Evolutionary conservation across 176 grass and related monocot species (phyloP).

Genomic region (Oryza glaberrima): DNA sequence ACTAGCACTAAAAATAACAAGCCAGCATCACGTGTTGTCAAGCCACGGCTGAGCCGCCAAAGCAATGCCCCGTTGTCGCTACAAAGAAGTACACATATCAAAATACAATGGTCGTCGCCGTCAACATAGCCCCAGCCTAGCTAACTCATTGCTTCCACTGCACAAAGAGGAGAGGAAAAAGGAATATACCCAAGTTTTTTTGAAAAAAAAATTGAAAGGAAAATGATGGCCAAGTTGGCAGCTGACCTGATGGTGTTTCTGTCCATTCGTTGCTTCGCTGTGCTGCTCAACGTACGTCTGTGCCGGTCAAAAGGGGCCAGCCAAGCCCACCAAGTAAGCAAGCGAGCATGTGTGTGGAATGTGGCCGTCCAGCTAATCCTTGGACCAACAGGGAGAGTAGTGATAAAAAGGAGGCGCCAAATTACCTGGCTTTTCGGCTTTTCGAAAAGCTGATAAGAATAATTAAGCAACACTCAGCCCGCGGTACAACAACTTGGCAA

Average conservation of each 20-base stretch:
- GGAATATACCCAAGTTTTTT: background rate
- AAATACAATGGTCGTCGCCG: conserved; percentile 30
- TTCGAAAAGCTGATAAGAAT: conserved; percentile 23
- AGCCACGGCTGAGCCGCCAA: background rate
- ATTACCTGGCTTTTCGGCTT: conserved; percentile 22
- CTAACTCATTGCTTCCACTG: conserved; percentile 16
- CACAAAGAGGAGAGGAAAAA: background rate
- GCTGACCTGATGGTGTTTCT: background rate
- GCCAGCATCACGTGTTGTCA: no score
- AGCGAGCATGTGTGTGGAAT: conserved; percentile 7
- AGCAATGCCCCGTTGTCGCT: background rate
- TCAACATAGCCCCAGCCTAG: background rate
- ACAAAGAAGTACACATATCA: background rate
- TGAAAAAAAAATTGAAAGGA: no score
- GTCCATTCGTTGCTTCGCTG: background rate
- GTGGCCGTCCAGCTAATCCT: conserved; percentile 37
- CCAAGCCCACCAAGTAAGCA: no score
- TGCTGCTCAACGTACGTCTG: background rate
- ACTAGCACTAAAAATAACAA: no score
- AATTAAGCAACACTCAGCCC: background rate
- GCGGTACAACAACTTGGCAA: no score
- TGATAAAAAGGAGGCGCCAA: background rate
- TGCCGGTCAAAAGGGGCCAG: conserved; percentile 31
- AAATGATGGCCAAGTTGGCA: background rate
- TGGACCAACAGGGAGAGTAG: background rate